These are phyloP conservation scores for Primulina huaijiensis DNA, from an alignment of 257 asterid genomes.

Conservation along the genomic window DNA sequence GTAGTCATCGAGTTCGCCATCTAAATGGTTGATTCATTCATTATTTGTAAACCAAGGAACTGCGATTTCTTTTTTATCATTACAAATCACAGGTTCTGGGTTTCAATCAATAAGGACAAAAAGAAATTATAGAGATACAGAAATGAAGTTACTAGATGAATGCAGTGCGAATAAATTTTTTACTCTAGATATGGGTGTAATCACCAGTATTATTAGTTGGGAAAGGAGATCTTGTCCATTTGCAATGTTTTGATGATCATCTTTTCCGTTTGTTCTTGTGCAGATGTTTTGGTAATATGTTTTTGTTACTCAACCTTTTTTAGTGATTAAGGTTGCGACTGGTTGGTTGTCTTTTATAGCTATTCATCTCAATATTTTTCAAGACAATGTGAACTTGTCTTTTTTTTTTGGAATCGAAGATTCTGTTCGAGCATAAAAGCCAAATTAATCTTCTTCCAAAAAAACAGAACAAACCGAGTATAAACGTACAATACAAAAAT, in stretches of 20 bases:
- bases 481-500: too few species aligned
- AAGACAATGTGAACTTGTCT: too few species aligned
- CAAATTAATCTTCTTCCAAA: too few species aligned
- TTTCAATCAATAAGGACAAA: conserved; percentile 32
- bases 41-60: conserved; percentile 53
- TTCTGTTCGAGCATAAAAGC: too few species aligned
- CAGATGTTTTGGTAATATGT: too few species aligned
- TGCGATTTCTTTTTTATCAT: conserved; percentile 51
- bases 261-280: not conserved
- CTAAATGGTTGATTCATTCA: conserved; percentile 41
- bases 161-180: conserved; percentile 25
- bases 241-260: conserved; percentile 16
- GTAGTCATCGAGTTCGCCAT: conserved; percentile 23
- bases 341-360: too few species aligned
- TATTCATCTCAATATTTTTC: too few species aligned
- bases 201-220: conserved; percentile 20
- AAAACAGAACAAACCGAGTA: too few species aligned
- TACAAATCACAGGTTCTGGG: conserved; percentile 46
- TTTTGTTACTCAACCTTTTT: too few species aligned
- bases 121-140: conserved; percentile 20
- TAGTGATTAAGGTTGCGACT: too few species aligned
- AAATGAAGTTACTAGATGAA: conserved; percentile 25
- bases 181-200: conserved; percentile 20
- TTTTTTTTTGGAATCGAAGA: too few species aligned
- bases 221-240: conserved; percentile 12